Evolutionary conservation across 352 stramenopile species (phyloP), one percentile per base, ranked within the genome.

Genomic region (Phytophthora hybrid): DNA sequence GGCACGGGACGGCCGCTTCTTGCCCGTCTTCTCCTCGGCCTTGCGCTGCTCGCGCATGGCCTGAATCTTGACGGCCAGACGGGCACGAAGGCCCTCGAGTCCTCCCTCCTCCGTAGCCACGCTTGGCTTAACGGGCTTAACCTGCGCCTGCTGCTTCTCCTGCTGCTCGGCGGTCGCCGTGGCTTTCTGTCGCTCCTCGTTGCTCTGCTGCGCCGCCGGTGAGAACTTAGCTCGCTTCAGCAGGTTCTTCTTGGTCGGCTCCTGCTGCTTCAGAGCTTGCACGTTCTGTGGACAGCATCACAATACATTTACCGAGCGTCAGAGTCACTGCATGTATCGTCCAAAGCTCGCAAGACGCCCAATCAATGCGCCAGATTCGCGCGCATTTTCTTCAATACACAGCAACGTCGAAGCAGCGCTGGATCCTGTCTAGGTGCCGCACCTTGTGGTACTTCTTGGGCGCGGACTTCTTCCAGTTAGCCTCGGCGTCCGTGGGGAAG

Each of bases 391-490:
- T 46, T 13, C 37, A 41, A 14, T 18, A 46, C 16, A 7, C 13
- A 7, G 3, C 16, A 46, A 46, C 13, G 39, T 18, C 18, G 18
- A n/a, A 47, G 4, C 39, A 47, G 39, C 39, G 39, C 39, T n/a
- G 14, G 14, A n/a, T n/a, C 39, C 39, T 47, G 14, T 10, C 14
- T 8, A n/a, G 3, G 2, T 14, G 18, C 44, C 76, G 66, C 66
- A 91, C 84, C 74, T 90, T 88, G 78, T 93, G 85, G 69, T 93
- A 93, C 69, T 94, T 94, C 63, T 89, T 88, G 57, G 87, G 87
- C 18, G 82, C 75, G 44, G 83, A 90, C 66, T 89, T 84, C 57
- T 83, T 80, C 81, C 85, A 94, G 75, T 93, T 94, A 32, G 87
- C 77, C 63, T 94, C 85, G 18, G 84, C 83, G 61, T 94, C 88